Conservation (phyloP, 2,329 filamentous ascomycete genomes). For the Diplocarpon mali region DNA sequence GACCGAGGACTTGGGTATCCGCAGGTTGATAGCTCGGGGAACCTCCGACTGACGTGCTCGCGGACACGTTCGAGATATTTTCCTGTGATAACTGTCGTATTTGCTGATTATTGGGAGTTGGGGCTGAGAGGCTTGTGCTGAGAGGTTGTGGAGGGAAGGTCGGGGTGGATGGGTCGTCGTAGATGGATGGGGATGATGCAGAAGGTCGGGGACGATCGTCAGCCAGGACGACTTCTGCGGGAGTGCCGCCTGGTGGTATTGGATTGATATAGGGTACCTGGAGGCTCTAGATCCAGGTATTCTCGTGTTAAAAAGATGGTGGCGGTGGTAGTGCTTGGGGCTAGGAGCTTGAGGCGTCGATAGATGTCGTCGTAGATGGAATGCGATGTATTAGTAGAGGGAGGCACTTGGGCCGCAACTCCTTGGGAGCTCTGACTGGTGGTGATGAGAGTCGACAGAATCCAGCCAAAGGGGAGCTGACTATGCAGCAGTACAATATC, state of each 20-base stretch:
- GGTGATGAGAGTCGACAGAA: not conserved
- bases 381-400: conserved; percentile 3
- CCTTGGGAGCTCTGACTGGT: not conserved
- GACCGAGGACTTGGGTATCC: conserved; percentile 37
- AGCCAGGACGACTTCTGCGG: conserved; percentile 60
- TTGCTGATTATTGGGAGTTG: conserved; percentile 22
- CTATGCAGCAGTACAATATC: conserved; percentile 5
- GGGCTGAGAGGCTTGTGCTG: conserved; percentile 36
- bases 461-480: conserved; percentile 9
- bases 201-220: conserved; percentile 47
- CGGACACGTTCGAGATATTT: conserved; percentile 18
- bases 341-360: no score
- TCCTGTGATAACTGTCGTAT: conserved; percentile 12
- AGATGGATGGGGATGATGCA: conserved; percentile 48
- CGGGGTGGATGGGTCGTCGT: conserved; percentile 56
- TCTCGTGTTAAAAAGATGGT: conserved; percentile 3
- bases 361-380: not conserved
- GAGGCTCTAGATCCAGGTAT: conserved; percentile 9
- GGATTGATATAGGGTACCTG: conserved; percentile 9
- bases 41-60: conserved; percentile 13
- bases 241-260: conserved; percentile 30
- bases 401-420: no score
- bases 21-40: conserved; percentile 22
- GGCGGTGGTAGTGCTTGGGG: conserved; percentile 1
- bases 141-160: conserved; percentile 38